These are phyloP conservation scores for Camellia lanceoleosa DNA, from an alignment of 148 eudicot species.

Conservation along the genomic window DNA sequence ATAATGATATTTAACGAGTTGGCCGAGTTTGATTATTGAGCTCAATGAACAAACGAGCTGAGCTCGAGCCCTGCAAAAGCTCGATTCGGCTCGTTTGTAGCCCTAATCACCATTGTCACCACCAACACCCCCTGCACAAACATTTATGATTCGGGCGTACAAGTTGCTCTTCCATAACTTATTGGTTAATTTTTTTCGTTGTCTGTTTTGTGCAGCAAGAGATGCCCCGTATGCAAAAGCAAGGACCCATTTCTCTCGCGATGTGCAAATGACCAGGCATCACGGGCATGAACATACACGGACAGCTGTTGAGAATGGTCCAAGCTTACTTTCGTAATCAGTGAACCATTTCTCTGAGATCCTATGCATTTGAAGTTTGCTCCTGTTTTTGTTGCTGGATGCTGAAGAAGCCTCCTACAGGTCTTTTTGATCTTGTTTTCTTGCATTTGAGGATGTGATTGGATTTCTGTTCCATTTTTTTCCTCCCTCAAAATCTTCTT, in stretches of 20 bases:
- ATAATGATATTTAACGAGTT: too few species aligned
- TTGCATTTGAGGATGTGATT: background rate
- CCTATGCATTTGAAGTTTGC: constrained; percentile 8
- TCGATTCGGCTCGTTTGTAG: too few species aligned
- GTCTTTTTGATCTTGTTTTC: background rate
- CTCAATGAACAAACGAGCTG: too few species aligned
- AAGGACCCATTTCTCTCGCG: constrained; percentile 72
- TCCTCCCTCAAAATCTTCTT: background rate
- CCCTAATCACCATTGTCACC: background rate
- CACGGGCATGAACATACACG: constrained; percentile 46
- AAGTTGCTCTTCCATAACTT: background rate
- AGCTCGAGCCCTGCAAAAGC: too few species aligned
- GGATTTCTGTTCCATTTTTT: background rate
- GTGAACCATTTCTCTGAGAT: background rate
- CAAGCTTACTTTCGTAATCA: constrained; percentile 54
- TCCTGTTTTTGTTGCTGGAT: constrained; percentile 20
- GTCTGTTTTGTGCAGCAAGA: constrained; percentile 49
- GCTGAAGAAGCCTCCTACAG: background rate
- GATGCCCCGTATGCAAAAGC: constrained; percentile 97
- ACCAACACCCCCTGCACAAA: background rate
- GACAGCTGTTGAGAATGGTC: constrained; percentile 95
- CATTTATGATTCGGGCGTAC: background rate
- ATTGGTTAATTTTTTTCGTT: background rate
- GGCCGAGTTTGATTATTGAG: too few species aligned
- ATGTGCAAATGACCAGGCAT: constrained; percentile 78